Percentiles rank a stretch among this genome's conserved stretches.
Conservation (phyloP, 306 rosid species). For the Comarum palustre region DNA sequence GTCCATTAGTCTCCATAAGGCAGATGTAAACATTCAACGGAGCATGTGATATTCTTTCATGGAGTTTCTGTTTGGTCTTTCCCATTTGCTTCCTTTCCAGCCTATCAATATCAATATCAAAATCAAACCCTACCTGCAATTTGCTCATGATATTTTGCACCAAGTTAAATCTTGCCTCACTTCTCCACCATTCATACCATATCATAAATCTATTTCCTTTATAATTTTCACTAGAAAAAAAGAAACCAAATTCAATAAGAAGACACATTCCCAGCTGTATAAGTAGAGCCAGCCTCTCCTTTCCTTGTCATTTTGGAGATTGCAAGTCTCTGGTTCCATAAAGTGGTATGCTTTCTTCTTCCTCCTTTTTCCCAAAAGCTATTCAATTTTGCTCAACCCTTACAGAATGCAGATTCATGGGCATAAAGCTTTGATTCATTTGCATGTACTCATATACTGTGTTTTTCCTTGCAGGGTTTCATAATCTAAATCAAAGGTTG, state of each 20-base stretch:
- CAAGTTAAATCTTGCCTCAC: not conserved
- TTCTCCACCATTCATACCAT: not conserved
- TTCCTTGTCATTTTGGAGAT: not conserved
- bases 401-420: not conserved
- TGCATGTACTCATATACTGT: not conserved
- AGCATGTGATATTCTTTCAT: not conserved
- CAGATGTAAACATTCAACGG: not conserved
- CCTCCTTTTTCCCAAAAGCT: not conserved
- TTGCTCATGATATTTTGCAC: not conserved
- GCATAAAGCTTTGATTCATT: not conserved
- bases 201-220: not conserved
- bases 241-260: not conserved
- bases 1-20: not conserved
- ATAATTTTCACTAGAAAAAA: not conserved
- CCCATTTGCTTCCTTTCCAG: constrained; percentile 8
- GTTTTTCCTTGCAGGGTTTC: constrained; percentile 13
- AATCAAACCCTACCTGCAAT: not conserved
- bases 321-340: not conserved
- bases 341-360: constrained; percentile 13
- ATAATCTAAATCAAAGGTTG: constrained; percentile 1
- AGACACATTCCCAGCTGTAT: constrained; percentile 1
- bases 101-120: too few species aligned
- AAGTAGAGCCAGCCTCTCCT: not conserved
- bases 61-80: not conserved
- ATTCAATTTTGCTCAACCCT: not conserved